A percentile compares a stretch with the other conserved stretches of the same genome.
phyloP scores from a whole-genome alignment of 768 basidiomycete species.

The Podaxis sp. region DNA sequence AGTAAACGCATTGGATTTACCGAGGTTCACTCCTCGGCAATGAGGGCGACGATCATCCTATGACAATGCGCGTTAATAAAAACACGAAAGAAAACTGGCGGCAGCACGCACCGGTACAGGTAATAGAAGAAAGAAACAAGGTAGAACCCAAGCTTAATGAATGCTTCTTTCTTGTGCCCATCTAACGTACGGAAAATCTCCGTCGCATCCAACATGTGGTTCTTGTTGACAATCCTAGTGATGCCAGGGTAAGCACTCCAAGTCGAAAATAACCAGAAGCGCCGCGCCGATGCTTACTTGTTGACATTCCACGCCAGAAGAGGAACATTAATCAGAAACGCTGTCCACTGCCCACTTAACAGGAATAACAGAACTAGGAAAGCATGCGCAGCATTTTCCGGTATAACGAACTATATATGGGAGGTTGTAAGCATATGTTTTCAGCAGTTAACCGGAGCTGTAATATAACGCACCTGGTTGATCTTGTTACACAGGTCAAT shows the following conservation, averaged over 20 bases:
- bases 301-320: slow-evolving; percentile 89
- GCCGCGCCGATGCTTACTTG: slow-evolving; percentile 62
- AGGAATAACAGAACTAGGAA: slow-evolving; percentile 87
- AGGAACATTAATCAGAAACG: slow-evolving; percentile 86
- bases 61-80: slow-evolving; percentile 1
- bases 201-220: slow-evolving; percentile 98
- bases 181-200: slow-evolving; percentile 96
- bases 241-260: slow-evolving; percentile 3
- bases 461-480: slow-evolving; percentile 67
- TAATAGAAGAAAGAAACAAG: slow-evolving; percentile 90
- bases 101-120: slow-evolving; percentile 70
- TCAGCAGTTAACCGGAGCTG: neutral
- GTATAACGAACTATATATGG: slow-evolving; percentile 81
- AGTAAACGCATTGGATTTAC: neutral
- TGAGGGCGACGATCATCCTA: slow-evolving; percentile 84
- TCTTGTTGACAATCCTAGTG: slow-evolving; percentile 53
- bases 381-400: slow-evolving; percentile 93
- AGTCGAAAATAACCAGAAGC: neutral
- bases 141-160: slow-evolving; percentile 92
- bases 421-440: slow-evolving; percentile 1
- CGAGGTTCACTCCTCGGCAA: slow-evolving; percentile 48
- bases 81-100: neutral
- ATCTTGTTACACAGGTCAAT: slow-evolving; percentile 99
- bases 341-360: slow-evolving; percentile 87
- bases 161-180: slow-evolving; percentile 93